Percentiles rank a stretch among this genome's conserved stretches.
Evolutionary conservation across 805 yeast genomes (phyloP).

Genomic region (Candida michaelii): DNA sequence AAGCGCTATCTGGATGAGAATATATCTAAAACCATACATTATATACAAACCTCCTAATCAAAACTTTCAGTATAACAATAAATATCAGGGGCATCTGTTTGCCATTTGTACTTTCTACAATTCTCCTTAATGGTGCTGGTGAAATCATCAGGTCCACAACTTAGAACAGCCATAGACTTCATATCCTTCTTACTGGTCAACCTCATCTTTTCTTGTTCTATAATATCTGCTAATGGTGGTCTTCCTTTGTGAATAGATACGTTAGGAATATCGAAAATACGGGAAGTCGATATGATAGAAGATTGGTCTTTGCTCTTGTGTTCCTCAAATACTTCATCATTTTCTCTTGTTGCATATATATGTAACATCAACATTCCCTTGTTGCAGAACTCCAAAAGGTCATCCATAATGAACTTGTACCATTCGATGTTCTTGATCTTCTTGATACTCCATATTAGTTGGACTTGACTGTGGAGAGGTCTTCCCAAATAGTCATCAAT

Average conservation of each 20-base stretch:
- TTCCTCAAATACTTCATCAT: neutral
- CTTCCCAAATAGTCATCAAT: constrained; percentile 33
- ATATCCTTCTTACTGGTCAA: constrained; percentile 15
- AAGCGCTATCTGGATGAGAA: neutral
- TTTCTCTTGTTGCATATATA: constrained; percentile 24
- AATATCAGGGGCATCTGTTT: constrained; percentile 35
- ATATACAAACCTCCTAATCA: no score
- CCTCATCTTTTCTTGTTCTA: constrained; percentile 16
- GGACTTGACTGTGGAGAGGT: constrained; percentile 25
- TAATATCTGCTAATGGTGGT: constrained; percentile 20
- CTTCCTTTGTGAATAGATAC: constrained; percentile 15
- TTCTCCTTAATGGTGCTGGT: constrained; percentile 26
- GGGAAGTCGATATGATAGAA: no score
- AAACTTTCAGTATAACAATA: constrained; percentile 42
- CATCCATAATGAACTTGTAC: constrained; percentile 35
- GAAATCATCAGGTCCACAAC: constrained; percentile 42
- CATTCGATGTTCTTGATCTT: constrained; percentile 28
- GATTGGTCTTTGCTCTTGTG: neutral
- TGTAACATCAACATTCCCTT: constrained; percentile 24
- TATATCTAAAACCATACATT: neutral
- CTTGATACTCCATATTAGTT: constrained; percentile 35
- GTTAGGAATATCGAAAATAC: neutral
- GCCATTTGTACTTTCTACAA: constrained; percentile 29
- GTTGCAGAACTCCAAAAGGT: constrained; percentile 24
- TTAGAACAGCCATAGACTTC: constrained; percentile 36